Evolutionary conservation across 78 protist species (phyloP), one percentile per base, ranked within the genome.

Genomic region (Diacronema lutheri): DNA sequence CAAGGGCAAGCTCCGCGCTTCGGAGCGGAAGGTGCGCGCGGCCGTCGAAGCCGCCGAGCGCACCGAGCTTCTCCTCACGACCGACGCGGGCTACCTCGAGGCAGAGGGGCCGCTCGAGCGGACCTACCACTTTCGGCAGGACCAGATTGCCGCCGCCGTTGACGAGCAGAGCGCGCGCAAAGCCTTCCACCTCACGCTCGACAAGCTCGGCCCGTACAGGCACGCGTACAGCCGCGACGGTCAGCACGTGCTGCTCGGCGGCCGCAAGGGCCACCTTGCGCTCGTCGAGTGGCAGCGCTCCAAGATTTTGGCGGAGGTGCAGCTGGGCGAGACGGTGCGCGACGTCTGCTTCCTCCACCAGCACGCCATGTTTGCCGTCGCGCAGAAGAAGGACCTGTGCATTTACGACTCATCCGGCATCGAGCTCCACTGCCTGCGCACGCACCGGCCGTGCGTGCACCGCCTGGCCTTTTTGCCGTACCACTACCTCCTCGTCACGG

Each of bases 331-430:
- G 77, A 79, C 92, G 19, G 81, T 93, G 74, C 40, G 92, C 7
- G 99, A 95, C 66, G 93, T 95, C 20, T 31, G 89, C 37, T 95
- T 89, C 74, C 89, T 97, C 81, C 95, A 95, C 72, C 92, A 97
- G 86, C 92, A 94, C 41, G 50, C 94, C 31, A 86, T 97, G 96
- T 86, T 93, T 58, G 99, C 99, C 9, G 94, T 93, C 6, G 99
- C 99, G 21, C 99, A 97, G 90, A 89, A 90, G 73, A 92, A 93
- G 84, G 89, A 93, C 76, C 83, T 90, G 37, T 94, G 90, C 83
- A 88, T 97, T 38, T 98, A 98, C 86, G 96, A 96, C 86, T 26
- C 68, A 20, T 29, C 65, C 9, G 99, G 99, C 44, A 77, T 81
- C 16, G 99, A 98, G 86, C 26, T 98, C 25, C 99, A 97, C 82